A percentile compares a stretch with the other conserved stretches of the same genome.
These are phyloP conservation scores for Hyaloscypha variabilis DNA, from an alignment of 495 filamentous ascomycete species.

Conservation along the genomic window DNA sequence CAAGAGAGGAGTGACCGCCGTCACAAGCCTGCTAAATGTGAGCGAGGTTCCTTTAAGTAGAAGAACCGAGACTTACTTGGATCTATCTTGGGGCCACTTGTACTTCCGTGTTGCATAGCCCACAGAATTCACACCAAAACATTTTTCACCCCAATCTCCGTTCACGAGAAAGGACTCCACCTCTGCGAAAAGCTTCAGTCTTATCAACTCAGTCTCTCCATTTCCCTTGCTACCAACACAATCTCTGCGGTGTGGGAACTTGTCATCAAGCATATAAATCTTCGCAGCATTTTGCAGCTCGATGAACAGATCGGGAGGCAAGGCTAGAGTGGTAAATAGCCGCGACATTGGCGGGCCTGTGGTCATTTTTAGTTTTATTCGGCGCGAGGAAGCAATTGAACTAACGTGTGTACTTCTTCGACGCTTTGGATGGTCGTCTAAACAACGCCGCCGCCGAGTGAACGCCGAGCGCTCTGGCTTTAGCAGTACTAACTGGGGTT, in stretches of 20 bases:
- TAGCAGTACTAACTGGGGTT: slow-evolving; percentile 1
- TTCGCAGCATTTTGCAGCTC: slow-evolving; percentile 63
- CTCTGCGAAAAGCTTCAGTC: slow-evolving; percentile 60
- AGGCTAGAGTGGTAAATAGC: slow-evolving; percentile 57
- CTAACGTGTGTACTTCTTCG: slow-evolving; percentile 59
- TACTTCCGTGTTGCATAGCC: slow-evolving; percentile 39
- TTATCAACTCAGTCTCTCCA: slow-evolving; percentile 63
- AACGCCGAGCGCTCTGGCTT: slow-evolving; percentile 54
- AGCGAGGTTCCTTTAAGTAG: neutral
- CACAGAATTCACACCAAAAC: slow-evolving; percentile 51
- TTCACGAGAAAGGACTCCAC: slow-evolving; percentile 59
- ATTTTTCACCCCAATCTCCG: slow-evolving; percentile 58
- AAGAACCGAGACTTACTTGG: slow-evolving; percentile 35
- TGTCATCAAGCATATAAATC: slow-evolving; percentile 60
- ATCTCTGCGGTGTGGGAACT: slow-evolving; percentile 57
- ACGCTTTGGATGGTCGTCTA: slow-evolving; percentile 48
- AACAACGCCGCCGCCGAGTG: slow-evolving; percentile 64
- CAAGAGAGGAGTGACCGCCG: slow-evolving; percentile 59
- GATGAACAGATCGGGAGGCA: slow-evolving; percentile 60
- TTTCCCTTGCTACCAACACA: slow-evolving; percentile 63
- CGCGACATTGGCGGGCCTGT: slow-evolving; percentile 60
- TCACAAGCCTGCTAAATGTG: slow-evolving; percentile 45
- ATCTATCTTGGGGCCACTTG: slow-evolving; percentile 59
- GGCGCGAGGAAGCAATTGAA: neutral
- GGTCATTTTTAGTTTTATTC: neutral